A percentile compares a stretch with the other conserved stretches of the same genome.
phyloP scores from a whole-genome alignment of 805 yeast genomes.

The Helenozyma baotianmanensis region DNA sequence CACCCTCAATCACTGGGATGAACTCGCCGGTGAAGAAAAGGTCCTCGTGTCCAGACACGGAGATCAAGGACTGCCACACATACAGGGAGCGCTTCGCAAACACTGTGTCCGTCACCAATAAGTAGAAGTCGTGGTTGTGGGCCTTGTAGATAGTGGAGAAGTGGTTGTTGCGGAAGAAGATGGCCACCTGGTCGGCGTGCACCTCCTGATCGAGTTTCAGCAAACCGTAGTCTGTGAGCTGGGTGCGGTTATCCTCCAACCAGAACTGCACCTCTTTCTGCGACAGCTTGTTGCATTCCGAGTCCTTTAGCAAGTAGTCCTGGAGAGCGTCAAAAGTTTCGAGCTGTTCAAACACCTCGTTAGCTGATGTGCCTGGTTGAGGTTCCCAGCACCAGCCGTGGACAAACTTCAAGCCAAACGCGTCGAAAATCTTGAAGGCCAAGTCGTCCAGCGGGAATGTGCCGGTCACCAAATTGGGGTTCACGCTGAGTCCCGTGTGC shows the following conservation, averaged over 20 bases:
- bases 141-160: slow-evolving; percentile 66
- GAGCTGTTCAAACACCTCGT: slow-evolving; percentile 16
- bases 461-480: slow-evolving; percentile 58
- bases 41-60: slow-evolving; percentile 67
- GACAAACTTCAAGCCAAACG: slow-evolving; percentile 55
- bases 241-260: slow-evolving; percentile 64
- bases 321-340: slow-evolving; percentile 54
- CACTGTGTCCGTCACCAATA: slow-evolving; percentile 73
- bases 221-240: slow-evolving; percentile 69
- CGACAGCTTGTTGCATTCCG: slow-evolving; percentile 8
- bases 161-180: slow-evolving; percentile 88
- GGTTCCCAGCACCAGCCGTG: slow-evolving; percentile 75
- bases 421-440: slow-evolving; percentile 53
- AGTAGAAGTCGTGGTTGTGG: slow-evolving; percentile 46
- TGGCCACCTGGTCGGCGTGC: slow-evolving; percentile 51
- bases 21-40: slow-evolving; percentile 65
- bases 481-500: slow-evolving; percentile 66
- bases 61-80: slow-evolving; percentile 78
- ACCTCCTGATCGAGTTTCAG: slow-evolving; percentile 40
- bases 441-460: slow-evolving; percentile 46
- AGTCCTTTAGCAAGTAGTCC: slow-evolving; percentile 39
- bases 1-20: slow-evolving; percentile 37
- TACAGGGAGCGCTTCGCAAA: slow-evolving; percentile 39
- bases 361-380: slow-evolving; percentile 8
- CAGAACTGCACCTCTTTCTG: slow-evolving; percentile 23